Evolutionary conservation across 768 basidiomycete species (phyloP).

Genomic region (Hebeloma cylindrosporum): DNA sequence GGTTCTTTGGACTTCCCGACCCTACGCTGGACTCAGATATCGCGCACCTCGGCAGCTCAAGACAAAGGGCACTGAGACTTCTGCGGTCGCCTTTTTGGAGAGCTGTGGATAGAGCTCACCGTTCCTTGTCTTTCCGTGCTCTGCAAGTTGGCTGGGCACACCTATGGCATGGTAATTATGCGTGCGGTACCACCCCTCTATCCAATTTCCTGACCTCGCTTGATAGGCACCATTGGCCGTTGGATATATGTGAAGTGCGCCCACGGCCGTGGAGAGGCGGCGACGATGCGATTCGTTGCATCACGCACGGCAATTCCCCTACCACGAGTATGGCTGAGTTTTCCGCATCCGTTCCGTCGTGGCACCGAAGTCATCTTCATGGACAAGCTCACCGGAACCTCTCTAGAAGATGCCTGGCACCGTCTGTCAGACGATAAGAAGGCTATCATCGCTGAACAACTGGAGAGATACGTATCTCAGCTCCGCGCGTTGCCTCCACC

Average conservation of each 20-base stretch:
- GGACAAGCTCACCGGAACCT: background rate
- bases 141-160: too few relatives aligned
- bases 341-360: background rate
- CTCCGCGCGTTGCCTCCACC: constrained; percentile 6
- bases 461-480: background rate
- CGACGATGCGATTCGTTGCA: constrained; percentile 1
- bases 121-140: too few relatives aligned
- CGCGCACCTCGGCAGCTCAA: too few relatives aligned
- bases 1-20: too few relatives aligned
- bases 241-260: constrained; percentile 1
- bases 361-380: background rate
- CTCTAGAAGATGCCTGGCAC: background rate
- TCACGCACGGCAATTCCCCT: background rate
- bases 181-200: too few relatives aligned
- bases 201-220: too few relatives aligned
- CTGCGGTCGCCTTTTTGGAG: too few relatives aligned
- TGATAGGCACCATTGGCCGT: background rate
- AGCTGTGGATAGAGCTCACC: too few relatives aligned
- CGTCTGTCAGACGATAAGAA: background rate
- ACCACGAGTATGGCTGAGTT: background rate
- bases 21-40: too few relatives aligned
- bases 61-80: too few relatives aligned
- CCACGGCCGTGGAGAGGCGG: background rate
- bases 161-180: too few relatives aligned
- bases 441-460: background rate